Percentiles rank a stretch among this genome's conserved stretches.
These are phyloP conservation scores for Solanum chacoense DNA, from an alignment of 305 asterid species.

Conservation along the genomic window DNA sequence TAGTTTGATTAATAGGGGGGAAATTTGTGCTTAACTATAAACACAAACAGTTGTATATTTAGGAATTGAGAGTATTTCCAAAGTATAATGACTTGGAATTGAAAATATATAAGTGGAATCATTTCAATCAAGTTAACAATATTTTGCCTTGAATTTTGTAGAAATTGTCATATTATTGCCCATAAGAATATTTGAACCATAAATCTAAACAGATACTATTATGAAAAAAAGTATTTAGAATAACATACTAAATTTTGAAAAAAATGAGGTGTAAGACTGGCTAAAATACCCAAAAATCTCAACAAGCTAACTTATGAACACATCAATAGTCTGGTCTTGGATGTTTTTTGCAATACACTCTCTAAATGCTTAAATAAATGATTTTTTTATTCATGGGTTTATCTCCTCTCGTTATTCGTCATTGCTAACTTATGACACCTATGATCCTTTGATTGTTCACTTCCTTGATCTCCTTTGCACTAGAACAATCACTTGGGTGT, in stretches of 20 bases:
- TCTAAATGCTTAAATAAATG: background rate
- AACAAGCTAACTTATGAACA: background rate
- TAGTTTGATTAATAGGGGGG: background rate
- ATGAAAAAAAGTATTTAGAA: background rate
- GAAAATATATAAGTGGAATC: background rate
- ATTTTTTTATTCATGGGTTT: background rate
- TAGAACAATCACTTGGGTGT: background rate
- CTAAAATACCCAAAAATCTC: background rate
- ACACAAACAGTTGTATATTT: background rate
- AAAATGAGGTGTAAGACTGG: background rate
- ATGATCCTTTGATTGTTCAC: background rate
- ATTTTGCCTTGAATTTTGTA: background rate
- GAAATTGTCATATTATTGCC: background rate
- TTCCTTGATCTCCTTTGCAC: background rate
- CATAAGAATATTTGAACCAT: background rate
- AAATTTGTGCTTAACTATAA: too few species aligned
- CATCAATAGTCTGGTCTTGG: background rate
- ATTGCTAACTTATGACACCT: background rate
- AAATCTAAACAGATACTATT: background rate
- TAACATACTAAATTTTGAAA: background rate
- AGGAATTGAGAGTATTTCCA: background rate
- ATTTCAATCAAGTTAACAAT: background rate
- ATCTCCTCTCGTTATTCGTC: background rate
- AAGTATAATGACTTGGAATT: background rate
- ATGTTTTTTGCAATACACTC: background rate